phyloP scores from a whole-genome alignment of 139 green algal genomes.

The Micractinium conductrix region DNA sequence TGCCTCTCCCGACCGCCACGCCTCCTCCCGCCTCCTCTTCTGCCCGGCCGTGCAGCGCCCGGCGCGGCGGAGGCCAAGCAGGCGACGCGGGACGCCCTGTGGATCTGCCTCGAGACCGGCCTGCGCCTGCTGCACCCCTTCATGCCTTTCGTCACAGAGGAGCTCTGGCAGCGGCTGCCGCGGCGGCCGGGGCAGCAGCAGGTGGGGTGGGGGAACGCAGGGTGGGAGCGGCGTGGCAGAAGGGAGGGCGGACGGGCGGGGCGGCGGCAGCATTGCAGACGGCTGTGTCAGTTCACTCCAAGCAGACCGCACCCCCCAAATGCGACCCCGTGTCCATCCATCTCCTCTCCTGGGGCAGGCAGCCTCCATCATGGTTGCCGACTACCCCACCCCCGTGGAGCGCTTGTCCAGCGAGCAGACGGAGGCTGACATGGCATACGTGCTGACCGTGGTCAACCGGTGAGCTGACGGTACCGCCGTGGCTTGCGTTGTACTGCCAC shows the following conservation, averaged over 20 bases:
- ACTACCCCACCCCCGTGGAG: slow-evolving; percentile 67
- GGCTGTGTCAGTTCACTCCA: no score
- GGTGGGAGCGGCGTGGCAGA: not conserved
- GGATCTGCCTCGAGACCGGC: slow-evolving; percentile 77
- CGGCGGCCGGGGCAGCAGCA: slow-evolving; percentile 21
- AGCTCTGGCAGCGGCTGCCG: slow-evolving; percentile 83
- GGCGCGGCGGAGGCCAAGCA: slow-evolving; percentile 14
- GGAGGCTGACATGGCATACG: slow-evolving; percentile 75
- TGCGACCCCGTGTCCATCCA: no score
- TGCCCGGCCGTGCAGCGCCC: not conserved
- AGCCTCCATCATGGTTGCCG: slow-evolving; percentile 84
- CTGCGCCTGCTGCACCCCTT: slow-evolving; percentile 87
- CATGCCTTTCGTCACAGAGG: slow-evolving; percentile 86
- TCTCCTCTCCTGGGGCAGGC: not conserved
- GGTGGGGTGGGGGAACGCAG: not conserved
- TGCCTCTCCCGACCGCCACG: not conserved
- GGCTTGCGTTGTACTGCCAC: not conserved
- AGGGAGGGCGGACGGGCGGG: no score
- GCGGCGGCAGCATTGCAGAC: no score
- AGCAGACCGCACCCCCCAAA: no score
- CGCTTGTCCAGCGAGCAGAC: slow-evolving; percentile 58
- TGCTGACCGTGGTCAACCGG: slow-evolving; percentile 50
- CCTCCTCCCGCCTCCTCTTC: not conserved
- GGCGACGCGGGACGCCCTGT: slow-evolving; percentile 79
- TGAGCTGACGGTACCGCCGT: not conserved